Percentiles rank a stretch among this genome's conserved stretches.
These are phyloP conservation scores for Vaccinium myrtillus DNA, from an alignment of 148 eudicot genomes.

Conservation along the genomic window DNA sequence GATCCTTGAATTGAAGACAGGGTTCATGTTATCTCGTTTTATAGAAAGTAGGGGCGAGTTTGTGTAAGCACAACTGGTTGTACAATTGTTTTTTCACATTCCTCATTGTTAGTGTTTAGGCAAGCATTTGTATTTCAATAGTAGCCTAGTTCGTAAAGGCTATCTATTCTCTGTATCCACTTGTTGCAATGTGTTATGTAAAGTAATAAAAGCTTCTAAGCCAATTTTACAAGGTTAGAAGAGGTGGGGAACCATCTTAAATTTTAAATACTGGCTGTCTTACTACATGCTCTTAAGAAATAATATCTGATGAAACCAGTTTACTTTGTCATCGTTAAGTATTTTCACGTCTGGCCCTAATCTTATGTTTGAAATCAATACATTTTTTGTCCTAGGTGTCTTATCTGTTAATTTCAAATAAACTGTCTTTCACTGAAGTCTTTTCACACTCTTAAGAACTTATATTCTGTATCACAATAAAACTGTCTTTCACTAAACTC, in stretches of 20 bases:
- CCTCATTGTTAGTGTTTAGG: neutral
- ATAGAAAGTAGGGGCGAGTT: neutral
- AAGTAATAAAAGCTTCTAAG: neutral
- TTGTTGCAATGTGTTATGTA: neutral
- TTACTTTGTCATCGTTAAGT: too few species aligned
- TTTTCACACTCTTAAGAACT: neutral
- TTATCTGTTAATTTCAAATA: neutral
- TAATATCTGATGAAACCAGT: too few species aligned
- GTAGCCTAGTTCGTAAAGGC: neutral
- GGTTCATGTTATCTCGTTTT: neutral
- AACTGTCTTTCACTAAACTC: neutral
- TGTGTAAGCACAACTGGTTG: neutral
- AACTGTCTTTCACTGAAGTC: neutral
- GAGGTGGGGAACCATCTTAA: neutral
- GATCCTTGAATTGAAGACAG: neutral
- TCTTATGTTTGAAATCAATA: neutral
- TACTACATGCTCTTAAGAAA: too few species aligned
- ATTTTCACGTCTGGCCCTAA: too few species aligned
- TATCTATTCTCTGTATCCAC: neutral
- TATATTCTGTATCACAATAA: neutral
- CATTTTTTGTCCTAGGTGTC: neutral
- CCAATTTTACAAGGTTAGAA: neutral
- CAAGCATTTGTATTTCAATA: neutral
- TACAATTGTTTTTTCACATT: neutral
- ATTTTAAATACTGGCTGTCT: too few species aligned